Conservation (phyloP, 2,329 filamentous ascomycete genomes). For the Fusarium ambrosium region DNA sequence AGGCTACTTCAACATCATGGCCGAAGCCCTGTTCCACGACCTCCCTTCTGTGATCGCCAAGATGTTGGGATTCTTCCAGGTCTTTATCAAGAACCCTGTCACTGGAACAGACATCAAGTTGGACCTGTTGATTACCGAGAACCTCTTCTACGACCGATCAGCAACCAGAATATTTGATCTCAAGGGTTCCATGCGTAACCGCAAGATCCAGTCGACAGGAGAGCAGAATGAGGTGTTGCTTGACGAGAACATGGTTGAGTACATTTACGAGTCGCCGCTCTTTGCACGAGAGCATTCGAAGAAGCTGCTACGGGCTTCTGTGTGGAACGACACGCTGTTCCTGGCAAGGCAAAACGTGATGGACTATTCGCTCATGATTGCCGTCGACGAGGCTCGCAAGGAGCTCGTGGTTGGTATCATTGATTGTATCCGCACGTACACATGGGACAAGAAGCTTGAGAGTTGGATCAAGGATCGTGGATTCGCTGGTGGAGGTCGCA, state of each 20-base stretch:
- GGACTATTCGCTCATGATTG: slow-evolving; percentile 99
- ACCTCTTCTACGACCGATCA: slow-evolving; percentile 94
- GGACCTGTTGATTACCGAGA: slow-evolving; percentile 96
- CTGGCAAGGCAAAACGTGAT: slow-evolving; percentile 96
- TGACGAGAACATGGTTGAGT: slow-evolving; percentile 99
- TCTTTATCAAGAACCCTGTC: slow-evolving; percentile 93
- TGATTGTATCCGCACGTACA: slow-evolving; percentile 98
- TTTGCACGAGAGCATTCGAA: slow-evolving; percentile 97
- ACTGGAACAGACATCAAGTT: slow-evolving; percentile 95
- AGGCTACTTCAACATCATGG: slow-evolving; percentile 98
- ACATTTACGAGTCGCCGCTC: slow-evolving; percentile 96
- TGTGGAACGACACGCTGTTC: slow-evolving; percentile 98
- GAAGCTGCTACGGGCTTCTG: slow-evolving; percentile 88
- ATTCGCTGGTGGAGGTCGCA: slow-evolving; percentile 80
- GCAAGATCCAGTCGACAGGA: slow-evolving; percentile 95
- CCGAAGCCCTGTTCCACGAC: slow-evolving; percentile 94
- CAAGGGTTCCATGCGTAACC: slow-evolving; percentile 98
- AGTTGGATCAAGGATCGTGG: slow-evolving; percentile 99
- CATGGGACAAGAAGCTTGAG: slow-evolving; percentile 99
- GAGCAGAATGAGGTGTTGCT: slow-evolving; percentile 96
- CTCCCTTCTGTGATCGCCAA: slow-evolving; percentile 97
- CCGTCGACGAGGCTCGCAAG: slow-evolving; percentile 89
- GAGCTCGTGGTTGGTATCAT: slow-evolving; percentile 98
- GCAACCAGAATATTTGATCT: slow-evolving; percentile 94
- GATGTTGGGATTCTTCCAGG: slow-evolving; percentile 98